Conservation (phyloP, 179 eudicot species). For the Pouteria campechiana region DNA sequence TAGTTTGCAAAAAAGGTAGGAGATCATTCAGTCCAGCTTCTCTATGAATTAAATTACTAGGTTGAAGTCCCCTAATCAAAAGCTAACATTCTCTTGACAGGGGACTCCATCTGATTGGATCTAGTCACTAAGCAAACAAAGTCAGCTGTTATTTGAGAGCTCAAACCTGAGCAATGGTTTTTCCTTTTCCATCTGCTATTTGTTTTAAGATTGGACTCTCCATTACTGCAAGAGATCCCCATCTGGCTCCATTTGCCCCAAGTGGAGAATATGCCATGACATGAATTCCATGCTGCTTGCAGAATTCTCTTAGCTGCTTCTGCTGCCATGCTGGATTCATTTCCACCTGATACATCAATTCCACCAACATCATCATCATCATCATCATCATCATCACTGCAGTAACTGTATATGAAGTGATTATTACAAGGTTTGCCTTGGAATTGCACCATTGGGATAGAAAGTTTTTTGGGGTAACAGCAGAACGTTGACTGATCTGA, state of each 20-base stretch:
- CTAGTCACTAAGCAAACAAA: not conserved
- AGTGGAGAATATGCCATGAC: conserved; percentile 51
- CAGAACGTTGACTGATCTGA: no score
- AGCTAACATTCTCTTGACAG: not conserved
- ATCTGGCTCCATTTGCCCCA: conserved; percentile 34
- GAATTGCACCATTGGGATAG: no score
- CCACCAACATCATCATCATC: not conserved
- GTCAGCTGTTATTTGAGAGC: not conserved
- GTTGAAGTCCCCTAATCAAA: no score
- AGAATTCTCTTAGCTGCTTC: conserved; percentile 30
- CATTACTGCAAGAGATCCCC: conserved; percentile 35
- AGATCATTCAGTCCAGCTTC: not conserved
- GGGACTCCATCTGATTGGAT: not conserved
- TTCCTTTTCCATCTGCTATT: conserved; percentile 20
- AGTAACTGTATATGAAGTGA: no score
- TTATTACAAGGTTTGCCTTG: no score
- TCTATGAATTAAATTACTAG: no score
- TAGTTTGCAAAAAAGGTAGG: no score
- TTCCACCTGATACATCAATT: conserved; percentile 40
- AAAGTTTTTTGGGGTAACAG: no score
- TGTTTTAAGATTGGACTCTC: conserved; percentile 24
- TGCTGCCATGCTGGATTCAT: conserved; percentile 60
- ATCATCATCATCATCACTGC: not conserved
- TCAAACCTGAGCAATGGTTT: conserved; percentile 25
- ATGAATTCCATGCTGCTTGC: conserved; percentile 27